phyloP scores from a whole-genome alignment of 805 yeast species.

The Metschnikowia noctiluminum region DNA sequence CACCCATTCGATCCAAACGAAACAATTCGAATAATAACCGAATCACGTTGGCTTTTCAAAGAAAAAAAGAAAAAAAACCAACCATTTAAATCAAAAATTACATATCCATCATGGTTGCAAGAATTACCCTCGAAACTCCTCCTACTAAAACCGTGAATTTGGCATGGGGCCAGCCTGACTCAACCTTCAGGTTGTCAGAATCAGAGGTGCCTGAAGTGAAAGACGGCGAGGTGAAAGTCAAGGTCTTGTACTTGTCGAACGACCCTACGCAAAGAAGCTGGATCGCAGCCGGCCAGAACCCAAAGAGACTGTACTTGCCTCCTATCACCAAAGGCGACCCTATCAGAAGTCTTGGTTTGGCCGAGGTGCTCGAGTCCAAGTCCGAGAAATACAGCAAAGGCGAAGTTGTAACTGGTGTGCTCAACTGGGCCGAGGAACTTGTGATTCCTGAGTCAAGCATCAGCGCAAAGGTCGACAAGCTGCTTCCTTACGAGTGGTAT shows the following conservation, averaged over 20 bases:
- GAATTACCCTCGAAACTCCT: conserved; percentile 22
- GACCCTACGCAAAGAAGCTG: conserved; percentile 64
- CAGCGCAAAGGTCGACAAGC: conserved; percentile 27
- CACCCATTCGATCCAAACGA: too few species aligned
- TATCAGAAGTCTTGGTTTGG: conserved; percentile 47
- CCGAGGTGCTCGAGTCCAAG: conserved; percentile 47
- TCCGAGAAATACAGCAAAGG: conserved; percentile 40
- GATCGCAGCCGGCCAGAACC: conserved; percentile 39
- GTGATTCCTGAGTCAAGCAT: conserved; percentile 30
- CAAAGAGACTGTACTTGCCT: conserved; percentile 30
- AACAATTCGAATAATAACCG: too few species aligned
- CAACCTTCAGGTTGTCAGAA: conserved; percentile 29
- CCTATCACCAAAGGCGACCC: conserved; percentile 44
- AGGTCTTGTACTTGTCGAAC: conserved; percentile 47
- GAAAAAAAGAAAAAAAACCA: too few species aligned
- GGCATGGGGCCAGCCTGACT: conserved; percentile 21
- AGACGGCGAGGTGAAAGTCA: conserved; percentile 43
- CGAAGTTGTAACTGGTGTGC: conserved; percentile 36
- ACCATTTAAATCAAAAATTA: too few species aligned
- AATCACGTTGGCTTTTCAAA: too few species aligned
- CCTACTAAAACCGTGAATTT: conserved; percentile 22
- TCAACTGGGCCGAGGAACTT: conserved; percentile 49
- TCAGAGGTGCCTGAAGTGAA: conserved; percentile 18
- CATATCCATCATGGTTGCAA: conserved; percentile 9
- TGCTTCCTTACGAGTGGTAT: conserved; percentile 40